Base-by-base conservation (phyloP, 1,284 basidiomycete species). In the Fomitiporia mediterranea region DNA sequence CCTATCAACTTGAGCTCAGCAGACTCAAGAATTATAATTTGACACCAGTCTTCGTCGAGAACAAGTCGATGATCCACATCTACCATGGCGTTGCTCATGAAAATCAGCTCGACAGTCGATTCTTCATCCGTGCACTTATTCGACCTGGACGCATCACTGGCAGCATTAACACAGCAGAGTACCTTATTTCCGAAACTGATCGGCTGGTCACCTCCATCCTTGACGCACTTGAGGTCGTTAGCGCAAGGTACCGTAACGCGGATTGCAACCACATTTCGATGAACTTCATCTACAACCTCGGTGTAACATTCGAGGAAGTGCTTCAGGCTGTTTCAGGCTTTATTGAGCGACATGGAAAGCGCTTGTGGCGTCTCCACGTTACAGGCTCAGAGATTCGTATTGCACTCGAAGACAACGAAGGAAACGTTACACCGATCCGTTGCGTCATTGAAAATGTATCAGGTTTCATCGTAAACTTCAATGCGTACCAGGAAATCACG, bases 381-480 rank as follows among this genome's bases (percentile, higher is more conserved):
- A 99, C 95, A 34, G 93, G 91, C 46, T 97, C 96, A 19, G 97
- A 99, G 75, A 97, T 99, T 67, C 85, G 97, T 55, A 91, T 99
- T 66, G 83, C 91, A 44, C 83, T 99, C 56, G 94, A 98, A 74
- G 92, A 98, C 69, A 84, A 79, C 59, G 91, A 96, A 63, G 94
- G 94, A 62, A 94, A 94, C 66, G 86, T 92, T 47, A 92, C 92
- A 5, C 94, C 96, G 8, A 94, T 99, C 68, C 93, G 97, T 42
- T 95, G 95, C 65, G 88, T 98, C 70, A 96, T 99, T 70, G 94
- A 97, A 76, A 99, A 98, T 71, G 94, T 98, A 52, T 97, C 95
- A 40, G 96, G 96, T 47, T 98, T 99, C 75, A 92, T 98, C 63
- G 96, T 99, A 72, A 96, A 98, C 72, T 98, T 89, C 77, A 92